Percentiles rank a stretch among this genome's conserved stretches.
phyloP scores from a whole-genome alignment of 148 eudicot genomes.

The Spergularia marina region DNA sequence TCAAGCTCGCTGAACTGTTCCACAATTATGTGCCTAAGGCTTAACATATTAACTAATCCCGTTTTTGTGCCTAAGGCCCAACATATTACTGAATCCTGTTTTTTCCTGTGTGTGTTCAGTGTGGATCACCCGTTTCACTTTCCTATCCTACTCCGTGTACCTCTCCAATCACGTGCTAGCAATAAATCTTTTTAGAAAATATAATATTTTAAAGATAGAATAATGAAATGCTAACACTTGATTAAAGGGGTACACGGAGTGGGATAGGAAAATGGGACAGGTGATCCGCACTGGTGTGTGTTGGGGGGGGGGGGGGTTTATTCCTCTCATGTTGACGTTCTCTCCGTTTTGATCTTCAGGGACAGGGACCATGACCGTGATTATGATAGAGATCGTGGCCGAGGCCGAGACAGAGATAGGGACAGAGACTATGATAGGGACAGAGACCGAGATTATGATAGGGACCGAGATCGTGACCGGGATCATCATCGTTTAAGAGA shows the following conservation, averaged over 20 bases:
- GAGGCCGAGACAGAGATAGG: slow-evolving; percentile 43
- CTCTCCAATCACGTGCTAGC: too few relatives aligned
- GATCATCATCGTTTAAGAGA: slow-evolving; percentile 62
- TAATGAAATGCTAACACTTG: too few relatives aligned
- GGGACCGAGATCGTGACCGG: slow-evolving; percentile 45
- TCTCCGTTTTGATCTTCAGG: slow-evolving; percentile 31
- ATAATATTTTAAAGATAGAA: too few relatives aligned
- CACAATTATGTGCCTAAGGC: background rate
- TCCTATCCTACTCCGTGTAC: too few relatives aligned
- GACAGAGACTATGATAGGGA: slow-evolving; percentile 46
- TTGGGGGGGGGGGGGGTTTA: too few relatives aligned
- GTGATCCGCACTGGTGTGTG: too few relatives aligned
- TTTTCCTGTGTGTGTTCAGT: too few relatives aligned
- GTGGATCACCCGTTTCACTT: too few relatives aligned
- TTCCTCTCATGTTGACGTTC: background rate
- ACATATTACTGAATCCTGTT: background rate
- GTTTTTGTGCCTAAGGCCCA: background rate
- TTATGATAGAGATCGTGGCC: slow-evolving; percentile 34
- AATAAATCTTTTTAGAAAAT: too few relatives aligned
- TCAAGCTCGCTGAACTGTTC: background rate
- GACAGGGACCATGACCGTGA: slow-evolving; percentile 34
- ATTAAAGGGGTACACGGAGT: too few relatives aligned
- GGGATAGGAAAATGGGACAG: too few relatives aligned
- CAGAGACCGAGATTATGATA: slow-evolving; percentile 34
- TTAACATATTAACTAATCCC: too few relatives aligned